Percentiles rank a stretch among this genome's conserved stretches.
These are phyloP conservation scores for Geoglossum glabrum DNA, from an alignment of 495 filamentous ascomycete genomes.

Conservation along the genomic window DNA sequence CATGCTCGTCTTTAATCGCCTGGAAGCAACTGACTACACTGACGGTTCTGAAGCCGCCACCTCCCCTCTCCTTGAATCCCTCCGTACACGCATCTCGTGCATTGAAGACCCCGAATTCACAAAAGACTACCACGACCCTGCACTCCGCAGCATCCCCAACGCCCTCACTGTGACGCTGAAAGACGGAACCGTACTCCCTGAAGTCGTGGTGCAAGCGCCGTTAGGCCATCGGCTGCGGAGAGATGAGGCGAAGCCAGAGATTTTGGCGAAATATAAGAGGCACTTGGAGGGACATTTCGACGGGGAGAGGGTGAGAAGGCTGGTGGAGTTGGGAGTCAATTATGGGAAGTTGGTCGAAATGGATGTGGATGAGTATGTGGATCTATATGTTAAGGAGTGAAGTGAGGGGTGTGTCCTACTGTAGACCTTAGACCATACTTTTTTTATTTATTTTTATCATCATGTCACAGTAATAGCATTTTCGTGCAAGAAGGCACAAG, in stretches of 20 bases:
- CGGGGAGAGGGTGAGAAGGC: conserved; percentile 50
- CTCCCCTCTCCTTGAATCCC: conserved; percentile 67
- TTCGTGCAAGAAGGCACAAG: too few relatives aligned
- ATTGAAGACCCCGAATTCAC: conserved; percentile 94
- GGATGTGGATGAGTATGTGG: conserved; percentile 81
- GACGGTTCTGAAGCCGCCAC: conserved; percentile 83
- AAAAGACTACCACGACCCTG: conserved; percentile 77
- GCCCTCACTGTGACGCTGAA: conserved; percentile 82
- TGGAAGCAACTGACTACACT: conserved; percentile 78
- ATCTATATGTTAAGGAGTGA: conserved; percentile 52
- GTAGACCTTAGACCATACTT: too few relatives aligned
- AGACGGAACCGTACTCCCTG: conserved; percentile 82
- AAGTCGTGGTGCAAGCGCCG: conserved; percentile 86
- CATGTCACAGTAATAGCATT: too few relatives aligned
- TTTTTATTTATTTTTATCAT: too few relatives aligned
- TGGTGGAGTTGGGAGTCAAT: conserved; percentile 58
- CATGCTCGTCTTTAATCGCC: conserved; percentile 83
- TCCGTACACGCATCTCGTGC: conserved; percentile 80
- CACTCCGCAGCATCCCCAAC: conserved; percentile 88
- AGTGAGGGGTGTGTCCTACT: too few relatives aligned
- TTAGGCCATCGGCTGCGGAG: conserved; percentile 79
- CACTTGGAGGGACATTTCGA: conserved; percentile 66
- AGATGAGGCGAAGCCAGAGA: conserved; percentile 93
- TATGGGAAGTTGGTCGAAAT: conserved; percentile 52
- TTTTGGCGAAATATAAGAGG: conserved; percentile 82